Base-by-base conservation (phyloP, 768 basidiomycete genomes). In the Pleurotus eryngii region DNA sequence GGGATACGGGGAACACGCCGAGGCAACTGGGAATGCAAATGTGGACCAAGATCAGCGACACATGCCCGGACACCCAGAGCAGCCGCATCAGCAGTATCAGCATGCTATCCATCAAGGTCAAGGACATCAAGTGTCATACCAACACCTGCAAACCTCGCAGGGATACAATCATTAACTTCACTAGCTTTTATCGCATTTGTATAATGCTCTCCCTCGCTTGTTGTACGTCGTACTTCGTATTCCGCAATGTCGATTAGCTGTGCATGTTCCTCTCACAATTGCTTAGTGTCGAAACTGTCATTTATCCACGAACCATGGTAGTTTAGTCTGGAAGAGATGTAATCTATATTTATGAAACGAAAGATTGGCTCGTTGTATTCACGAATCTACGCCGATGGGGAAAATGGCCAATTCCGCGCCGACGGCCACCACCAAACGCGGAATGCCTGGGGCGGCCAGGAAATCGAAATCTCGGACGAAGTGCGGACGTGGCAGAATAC, bases 401-500 rank as follows among this genome's bases (percentile, higher is more conserved):
- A 89, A 85, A 49, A 90, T 73, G 22, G 79, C 67, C 4, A 90
- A 68, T 47, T 79, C 79, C 54, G 75, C 71, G 37, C 87, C 87
- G 20, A 88, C 76, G 7, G 86, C 88, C 8, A 84, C 84, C 2
- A 80, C 91, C 56, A 93, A 79, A 30, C 84, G 74, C 45, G 86
- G 86, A 57, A 84, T 85, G 20, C 84, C 83, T 43, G 70, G 75
- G 22, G 78, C 59, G 3, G 79, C 77, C 49, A 93, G 70, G 70
- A 91, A 92, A 72, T 92, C 91, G 63, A 93, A 90, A 67, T 90
- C 86, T 53, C 80, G 79, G 35, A 91, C 75, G 59, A 78, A 76
- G 68, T 86, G 80, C 14, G 90, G 90, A 22, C 81, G 81, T 24
- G 82, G 76, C 24, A 79, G 78, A 55, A 92, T 65, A 43, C 70